Evolutionary conservation across 768 basidiomycete species (phyloP), one percentile per base, ranked within the genome.

Genomic region (Hygrophoropsis aurantiaca): DNA sequence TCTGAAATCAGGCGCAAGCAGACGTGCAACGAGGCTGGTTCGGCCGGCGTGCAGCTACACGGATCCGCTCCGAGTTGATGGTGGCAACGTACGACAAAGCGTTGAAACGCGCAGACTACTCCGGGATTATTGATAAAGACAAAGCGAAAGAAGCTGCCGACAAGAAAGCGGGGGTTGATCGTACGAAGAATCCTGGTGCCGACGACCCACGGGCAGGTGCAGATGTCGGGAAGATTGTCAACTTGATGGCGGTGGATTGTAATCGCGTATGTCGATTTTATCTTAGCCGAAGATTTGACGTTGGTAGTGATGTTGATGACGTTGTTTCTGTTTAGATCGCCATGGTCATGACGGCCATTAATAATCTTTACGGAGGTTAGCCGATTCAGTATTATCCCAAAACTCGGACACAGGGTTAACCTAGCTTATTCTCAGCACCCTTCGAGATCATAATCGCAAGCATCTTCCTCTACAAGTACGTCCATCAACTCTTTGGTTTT

Each of bases 61-160:
- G 88, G 19, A 81, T 90, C 3, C 82, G 88, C 7, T 77, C 78
- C 11, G 87, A 89, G 66, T 76, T 94, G 15, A 93, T 90, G 84
- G 83, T 88, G 0, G 68, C 84, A 2, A 89, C 95, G 43, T 95
- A 94, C 58, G 87, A 92, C 63, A 97, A 97, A 62, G 80, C 91
- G 1, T 67, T 95, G 27, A 87, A 85, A 62, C 72, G 93, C 24
- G 85, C 81, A 58, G 92, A 94, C 60, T 88, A 83, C 49, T 89
- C 88, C 0, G 93, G 92, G 1, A 71, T 90, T 32, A 72, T 88
- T 8, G 74, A 80, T 42, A 77, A 78, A 58, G 74, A 72, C 30
- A 69, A 66, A n/a, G 48, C 49, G 2, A 58, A 61, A 20, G 58
- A 59, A 3, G 56, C 54, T 7, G 58, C 56, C 5, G 56, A 53